These are phyloP conservation scores for Aegilops sharonensis DNA, from an alignment of 176 grass and related monocot genomes.

Conservation along the genomic window DNA sequence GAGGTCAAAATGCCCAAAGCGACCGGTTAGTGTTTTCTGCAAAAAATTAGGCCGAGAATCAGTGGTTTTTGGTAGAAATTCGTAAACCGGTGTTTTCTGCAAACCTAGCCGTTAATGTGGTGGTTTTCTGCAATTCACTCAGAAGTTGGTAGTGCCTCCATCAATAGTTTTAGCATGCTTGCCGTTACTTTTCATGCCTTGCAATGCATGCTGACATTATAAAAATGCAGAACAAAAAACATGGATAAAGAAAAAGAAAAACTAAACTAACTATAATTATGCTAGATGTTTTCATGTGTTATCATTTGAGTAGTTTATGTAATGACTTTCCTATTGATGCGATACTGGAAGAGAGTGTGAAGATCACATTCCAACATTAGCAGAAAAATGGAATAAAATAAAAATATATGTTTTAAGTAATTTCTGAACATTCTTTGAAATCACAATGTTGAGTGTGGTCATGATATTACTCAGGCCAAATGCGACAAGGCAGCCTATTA, in stretches of 20 bases:
- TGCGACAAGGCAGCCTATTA: not conserved
- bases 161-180: not conserved
- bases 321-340: conserved; percentile 14
- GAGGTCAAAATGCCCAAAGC: no score
- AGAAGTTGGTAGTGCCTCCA: not conserved
- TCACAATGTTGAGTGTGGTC: not conserved
- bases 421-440: not conserved
- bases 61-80: no score
- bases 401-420: not conserved
- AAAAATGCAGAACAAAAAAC: conserved; percentile 3
- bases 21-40: no score
- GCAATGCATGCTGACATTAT: conserved; percentile 1
- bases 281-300: conserved; percentile 7
- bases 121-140: no score
- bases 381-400: conserved; percentile 6
- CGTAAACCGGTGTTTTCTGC: no score
- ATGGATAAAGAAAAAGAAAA: conserved; percentile 2
- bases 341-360: conserved; percentile 7
- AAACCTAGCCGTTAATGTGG: no score
- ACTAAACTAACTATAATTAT: not conserved
- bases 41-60: no score
- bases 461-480: not conserved
- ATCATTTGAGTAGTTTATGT: conserved; percentile 13
- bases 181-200: conserved; percentile 16
- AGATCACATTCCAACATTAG: not conserved